Base-by-base conservation (phyloP, 257 asterid genomes). In the Solanum medicagineum region DNA sequence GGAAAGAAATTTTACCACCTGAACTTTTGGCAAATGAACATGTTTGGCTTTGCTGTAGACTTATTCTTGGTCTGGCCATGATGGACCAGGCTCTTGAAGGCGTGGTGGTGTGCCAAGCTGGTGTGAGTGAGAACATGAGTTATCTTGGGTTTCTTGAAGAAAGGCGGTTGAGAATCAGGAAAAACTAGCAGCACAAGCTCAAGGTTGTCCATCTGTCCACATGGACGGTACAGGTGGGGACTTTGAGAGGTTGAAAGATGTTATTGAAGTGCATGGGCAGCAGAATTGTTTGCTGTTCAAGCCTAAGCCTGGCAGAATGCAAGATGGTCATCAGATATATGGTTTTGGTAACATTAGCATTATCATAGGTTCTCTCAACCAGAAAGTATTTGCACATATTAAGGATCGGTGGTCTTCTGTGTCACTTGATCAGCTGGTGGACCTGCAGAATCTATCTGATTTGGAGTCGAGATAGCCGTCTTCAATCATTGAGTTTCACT, bases 281-380 rank as follows among this genome's bases (percentile, higher is more conserved):
- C 77, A 69, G 70, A 88, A 88, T 88, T 87, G 87, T 51, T 63
- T 90, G 88, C 60, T 86, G 45, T 88, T 88, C 57, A 49, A 69
- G 54, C 86, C 66, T 14, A 69, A 84, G 26, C 96, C 97, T 63
- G 97, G 95, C 69, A 86, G 96, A 83, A 85, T 81, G 55, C 95
- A 91, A 66, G 93, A 91, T 66, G 97, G 95, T 92, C 91, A 85
- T 85, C 99, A 94, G 86, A 93, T 96, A 60, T 94, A 93, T 83
- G 95, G 94, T 17, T 96, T 90, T 90, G 99, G 99, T 86, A 91
- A 88, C 86, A 85, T 93, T 71, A 93, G 94, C 89, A 90, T 96
- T 82, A 89, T 90, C 4, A 66, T 95, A 63, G 99, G 94, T 87
- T 79, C 93, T 63, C 91, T 90, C 73, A 94, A 95, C 85, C 86